A percentile compares a stretch with the other conserved stretches of the same genome.
Conservation (phyloP, 1,284 basidiomycete species). For the Farysia itapuensis region DNA sequence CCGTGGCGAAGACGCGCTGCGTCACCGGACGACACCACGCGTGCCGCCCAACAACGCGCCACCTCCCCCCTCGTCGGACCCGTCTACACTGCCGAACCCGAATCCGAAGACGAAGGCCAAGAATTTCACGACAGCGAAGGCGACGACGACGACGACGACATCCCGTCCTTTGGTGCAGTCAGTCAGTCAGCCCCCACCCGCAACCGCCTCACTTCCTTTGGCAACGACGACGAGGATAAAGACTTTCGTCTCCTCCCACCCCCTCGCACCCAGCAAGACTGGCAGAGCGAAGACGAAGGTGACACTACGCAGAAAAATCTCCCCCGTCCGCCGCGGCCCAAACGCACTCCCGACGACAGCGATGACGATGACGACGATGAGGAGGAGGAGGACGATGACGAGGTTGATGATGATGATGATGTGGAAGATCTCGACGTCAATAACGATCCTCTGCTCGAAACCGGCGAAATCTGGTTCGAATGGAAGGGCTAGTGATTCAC, state of each 20-base stretch:
- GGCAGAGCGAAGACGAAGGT: neutral
- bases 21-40: slow-evolving; percentile 8
- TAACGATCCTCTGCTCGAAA: slow-evolving; percentile 51
- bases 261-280: neutral
- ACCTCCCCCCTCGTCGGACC: slow-evolving; percentile 43
- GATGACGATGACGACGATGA: slow-evolving; percentile 1
- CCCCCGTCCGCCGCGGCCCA: too few relatives aligned
- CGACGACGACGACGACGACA: slow-evolving; percentile 22
- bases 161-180: slow-evolving; percentile 6
- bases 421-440: too few relatives aligned
- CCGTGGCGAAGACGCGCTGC: slow-evolving; percentile 39
- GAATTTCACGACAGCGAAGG: slow-evolving; percentile 34
- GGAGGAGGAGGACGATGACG: slow-evolving; percentile 18
- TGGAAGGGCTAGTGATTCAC: slow-evolving; percentile 53
- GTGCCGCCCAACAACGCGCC: slow-evolving; percentile 2
- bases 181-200: too few relatives aligned
- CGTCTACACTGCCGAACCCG: slow-evolving; percentile 32
- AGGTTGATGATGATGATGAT: slow-evolving; percentile 43
- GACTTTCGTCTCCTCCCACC: neutral
- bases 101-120: slow-evolving; percentile 27
- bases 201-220: slow-evolving; percentile 2
- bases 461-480: slow-evolving; percentile 57
- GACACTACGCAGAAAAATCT: neutral
- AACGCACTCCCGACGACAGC: too few relatives aligned
- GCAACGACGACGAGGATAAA: slow-evolving; percentile 14